Evolutionary conservation across 2,329 filamentous ascomycete species (phyloP), one percentile per base, ranked within the genome.

Genomic region (Aureobasidium lini): DNA sequence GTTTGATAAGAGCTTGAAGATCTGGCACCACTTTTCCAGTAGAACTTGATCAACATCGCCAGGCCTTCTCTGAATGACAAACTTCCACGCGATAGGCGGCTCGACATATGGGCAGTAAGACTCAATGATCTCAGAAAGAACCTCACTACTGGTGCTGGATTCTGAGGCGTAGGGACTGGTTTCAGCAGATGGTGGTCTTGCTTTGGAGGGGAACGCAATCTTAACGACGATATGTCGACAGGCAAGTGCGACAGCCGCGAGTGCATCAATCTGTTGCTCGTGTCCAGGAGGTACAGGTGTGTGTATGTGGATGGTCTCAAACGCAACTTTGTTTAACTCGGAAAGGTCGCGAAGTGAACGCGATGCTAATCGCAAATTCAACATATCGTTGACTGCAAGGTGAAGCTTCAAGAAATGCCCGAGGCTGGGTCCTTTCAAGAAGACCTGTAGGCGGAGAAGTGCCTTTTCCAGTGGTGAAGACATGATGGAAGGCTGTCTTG

Each of bases 1-100:
- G 34, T 44, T 64, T 23, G 52, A 48, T 43, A 66, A 66, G 8
- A 49, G 59, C 8, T 60, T 52, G 16, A 72, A 65, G 13, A 68
- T 47, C 6, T 49, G 28, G 6, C 59, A 52, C 68, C 67, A 69
- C 7, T 60, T 28, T 18, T 50, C 34, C 6, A 60, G 43, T 23
- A 56, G 50, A 6, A n/a, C 9, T 10, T 48, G 40, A 29, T 60
- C 43, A 3, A 60, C 16, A 3, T 49, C 42, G n/a, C 36, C 29
- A 9, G 57, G 57, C 13, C 43, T 50, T 8, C 31, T 50, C 29
- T 53, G 57, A 3, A 59, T 29, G n/a, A 59, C 37, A n/a, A 42
- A 59, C 18, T 59, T 59, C 57, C 57, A 52, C 5, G 57, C 57
- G 11, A 59, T 6, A 8, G 57, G 57, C 9, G 34, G 52, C 29